A percentile compares a stretch with the other conserved stretches of the same genome.
Evolutionary conservation across 2,329 filamentous ascomycete species (phyloP).

Genomic region (Didymellaceae sp.): DNA sequence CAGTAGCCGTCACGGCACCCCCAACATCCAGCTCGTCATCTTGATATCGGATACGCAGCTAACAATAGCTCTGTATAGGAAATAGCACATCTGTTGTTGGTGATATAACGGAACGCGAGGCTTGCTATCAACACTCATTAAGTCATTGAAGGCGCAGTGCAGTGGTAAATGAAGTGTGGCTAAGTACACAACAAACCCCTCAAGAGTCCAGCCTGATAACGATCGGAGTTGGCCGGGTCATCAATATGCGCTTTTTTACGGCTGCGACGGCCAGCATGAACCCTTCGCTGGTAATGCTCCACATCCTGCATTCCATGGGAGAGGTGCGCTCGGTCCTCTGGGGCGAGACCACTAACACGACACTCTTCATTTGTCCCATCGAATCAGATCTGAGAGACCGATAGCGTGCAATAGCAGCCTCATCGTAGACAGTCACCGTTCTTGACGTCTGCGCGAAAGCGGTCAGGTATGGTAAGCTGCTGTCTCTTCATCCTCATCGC

Average conservation of each 20-base stretch:
- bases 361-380: slow-evolving; percentile 1
- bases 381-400: slow-evolving; percentile 10
- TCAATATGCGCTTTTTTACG: slow-evolving; percentile 27
- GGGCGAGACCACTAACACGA: slow-evolving; percentile 17
- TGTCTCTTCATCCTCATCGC: slow-evolving; percentile 39
- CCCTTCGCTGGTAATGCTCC: slow-evolving; percentile 16
- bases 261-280: slow-evolving; percentile 21
- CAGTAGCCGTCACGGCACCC: slow-evolving; percentile 34
- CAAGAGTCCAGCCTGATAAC: slow-evolving; percentile 36
- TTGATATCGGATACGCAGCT: slow-evolving; percentile 11
- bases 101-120: no score
- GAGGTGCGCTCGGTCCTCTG: slow-evolving; percentile 11
- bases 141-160: no score
- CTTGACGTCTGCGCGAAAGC: background rate
- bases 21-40: slow-evolving; percentile 18
- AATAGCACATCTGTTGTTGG: background rate
- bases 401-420: slow-evolving; percentile 16
- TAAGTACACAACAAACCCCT: slow-evolving; percentile 15
- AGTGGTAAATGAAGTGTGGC: slow-evolving; percentile 11
- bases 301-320: slow-evolving; percentile 16
- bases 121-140: no score
- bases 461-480: slow-evolving; percentile 45
- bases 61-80: slow-evolving; percentile 10
- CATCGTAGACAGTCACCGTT: slow-evolving; percentile 5
- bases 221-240: slow-evolving; percentile 34